Evolutionary conservation across 2,329 filamentous ascomycete genomes (phyloP).

Genomic region (Emericellopsis atlantica): DNA sequence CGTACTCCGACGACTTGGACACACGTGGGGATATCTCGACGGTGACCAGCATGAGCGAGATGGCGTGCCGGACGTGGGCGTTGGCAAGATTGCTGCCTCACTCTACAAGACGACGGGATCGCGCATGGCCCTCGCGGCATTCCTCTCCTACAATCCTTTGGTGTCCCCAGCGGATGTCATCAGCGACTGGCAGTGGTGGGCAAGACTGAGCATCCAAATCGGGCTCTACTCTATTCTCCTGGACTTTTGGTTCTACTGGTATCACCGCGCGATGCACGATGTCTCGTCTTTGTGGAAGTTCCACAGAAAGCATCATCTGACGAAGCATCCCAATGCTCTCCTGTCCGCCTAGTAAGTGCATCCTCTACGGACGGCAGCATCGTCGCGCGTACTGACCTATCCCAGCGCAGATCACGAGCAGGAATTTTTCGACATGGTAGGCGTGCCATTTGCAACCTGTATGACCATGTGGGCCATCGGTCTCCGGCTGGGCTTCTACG

Average conservation of each 20-base stretch:
- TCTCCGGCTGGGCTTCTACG: slow-evolving; percentile 30
- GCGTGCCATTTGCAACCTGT: slow-evolving; percentile 25
- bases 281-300: slow-evolving; percentile 19
- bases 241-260: slow-evolving; percentile 27
- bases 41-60: slow-evolving; percentile 29
- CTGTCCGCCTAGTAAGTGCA: slow-evolving; percentile 18
- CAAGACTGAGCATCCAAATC: slow-evolving; percentile 15
- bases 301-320: slow-evolving; percentile 30
- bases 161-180: slow-evolving; percentile 5
- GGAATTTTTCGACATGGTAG: slow-evolving; percentile 26
- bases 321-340: slow-evolving; percentile 26
- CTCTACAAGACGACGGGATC: slow-evolving; percentile 10
- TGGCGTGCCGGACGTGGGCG: slow-evolving; percentile 24
- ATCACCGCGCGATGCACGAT: slow-evolving; percentile 28
- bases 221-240: slow-evolving; percentile 21
- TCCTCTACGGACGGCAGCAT: too few relatives aligned
- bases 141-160: slow-evolving; percentile 18
- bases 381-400: too few relatives aligned
- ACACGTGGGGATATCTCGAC: slow-evolving; percentile 26
- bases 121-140: slow-evolving; percentile 10
- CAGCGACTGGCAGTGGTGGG: slow-evolving; percentile 7
- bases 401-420: slow-evolving; percentile 22
- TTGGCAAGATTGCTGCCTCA: slow-evolving; percentile 17
- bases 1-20: slow-evolving; percentile 21
- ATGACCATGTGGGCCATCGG: slow-evolving; percentile 18